These are phyloP conservation scores for Didymosphaeria variabile DNA, from an alignment of 2,329 filamentous ascomycete genomes.

Conservation along the genomic window DNA sequence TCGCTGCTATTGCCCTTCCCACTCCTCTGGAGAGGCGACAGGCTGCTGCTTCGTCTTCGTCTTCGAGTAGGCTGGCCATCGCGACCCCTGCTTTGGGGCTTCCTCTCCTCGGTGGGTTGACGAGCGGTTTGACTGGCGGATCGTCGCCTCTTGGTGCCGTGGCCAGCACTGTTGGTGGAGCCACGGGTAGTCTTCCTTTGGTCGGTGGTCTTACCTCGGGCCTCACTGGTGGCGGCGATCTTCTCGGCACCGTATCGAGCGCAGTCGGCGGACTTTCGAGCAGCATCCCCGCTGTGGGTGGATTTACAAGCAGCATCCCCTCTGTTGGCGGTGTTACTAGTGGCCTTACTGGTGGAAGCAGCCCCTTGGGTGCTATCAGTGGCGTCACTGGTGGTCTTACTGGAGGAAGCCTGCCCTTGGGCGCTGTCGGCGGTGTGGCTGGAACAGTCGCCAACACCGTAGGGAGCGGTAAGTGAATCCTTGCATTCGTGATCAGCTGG, in stretches of 20 bases:
- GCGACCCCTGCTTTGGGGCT: not conserved
- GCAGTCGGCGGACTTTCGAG: conserved; percentile 9
- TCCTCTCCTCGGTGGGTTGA: not conserved
- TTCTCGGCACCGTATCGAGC: not conserved
- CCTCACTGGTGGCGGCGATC: conserved; percentile 5
- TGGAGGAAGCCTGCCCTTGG: not conserved
- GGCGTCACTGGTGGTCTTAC: conserved; percentile 8
- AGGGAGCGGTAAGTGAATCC: conserved; percentile 16
- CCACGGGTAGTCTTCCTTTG: not conserved
- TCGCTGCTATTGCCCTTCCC: not conserved
- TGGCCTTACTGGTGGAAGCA: not conserved
- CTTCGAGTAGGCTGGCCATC: not conserved
- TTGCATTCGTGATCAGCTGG: not conserved
- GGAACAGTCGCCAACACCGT: conserved; percentile 13
- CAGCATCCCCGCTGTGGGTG: not conserved
- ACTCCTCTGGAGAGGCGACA: conserved; percentile 14
- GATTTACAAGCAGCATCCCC: not conserved
- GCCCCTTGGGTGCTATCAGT: not conserved
- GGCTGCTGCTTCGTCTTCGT: not conserved
- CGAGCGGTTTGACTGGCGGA: conserved; percentile 1
- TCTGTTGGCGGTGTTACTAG: conserved; percentile 1
- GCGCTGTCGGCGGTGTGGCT: conserved; percentile 3
- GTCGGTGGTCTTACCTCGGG: conserved; percentile 5
- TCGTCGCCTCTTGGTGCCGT: not conserved
- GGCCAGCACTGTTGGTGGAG: not conserved